phyloP scores from a whole-genome alignment of 2,329 filamentous ascomycete genomes.

The Fusarium tanahbumbuense region DNA sequence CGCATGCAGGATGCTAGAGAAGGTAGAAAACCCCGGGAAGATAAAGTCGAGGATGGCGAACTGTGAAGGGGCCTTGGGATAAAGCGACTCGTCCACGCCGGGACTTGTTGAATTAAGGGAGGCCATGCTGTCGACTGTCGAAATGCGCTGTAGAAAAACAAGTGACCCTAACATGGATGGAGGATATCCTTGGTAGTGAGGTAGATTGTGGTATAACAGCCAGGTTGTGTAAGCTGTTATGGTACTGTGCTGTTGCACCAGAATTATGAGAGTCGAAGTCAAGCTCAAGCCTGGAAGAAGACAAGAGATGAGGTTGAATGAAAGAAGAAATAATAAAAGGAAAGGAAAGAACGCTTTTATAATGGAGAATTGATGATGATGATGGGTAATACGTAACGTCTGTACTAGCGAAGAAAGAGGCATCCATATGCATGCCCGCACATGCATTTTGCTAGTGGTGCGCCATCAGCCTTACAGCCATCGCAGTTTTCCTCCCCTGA shows the following conservation, averaged over 20 bases:
- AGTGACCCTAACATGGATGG: slow-evolving; percentile 31
- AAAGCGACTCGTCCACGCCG: not conserved
- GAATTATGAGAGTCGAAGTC: not conserved
- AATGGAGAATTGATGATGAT: not conserved
- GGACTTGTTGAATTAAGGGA: slow-evolving; percentile 36
- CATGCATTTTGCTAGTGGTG: not conserved
- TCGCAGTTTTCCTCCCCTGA: not conserved
- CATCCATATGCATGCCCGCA: slow-evolving; percentile 2
- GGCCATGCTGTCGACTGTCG: slow-evolving; percentile 42
- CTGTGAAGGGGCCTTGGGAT: slow-evolving; percentile 49
- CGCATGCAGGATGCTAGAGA: slow-evolving; percentile 63
- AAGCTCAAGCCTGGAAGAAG: slow-evolving; percentile 13
- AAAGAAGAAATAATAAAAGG: not conserved
- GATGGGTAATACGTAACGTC: slow-evolving; percentile 6
- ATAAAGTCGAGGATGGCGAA: slow-evolving; percentile 69
- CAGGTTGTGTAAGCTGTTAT: not conserved
- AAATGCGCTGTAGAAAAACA: slow-evolving; percentile 8
- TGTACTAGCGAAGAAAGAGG: slow-evolving; percentile 4
- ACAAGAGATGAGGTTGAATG: slow-evolving; percentile 5
- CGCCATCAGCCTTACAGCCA: slow-evolving; percentile 26
- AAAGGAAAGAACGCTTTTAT: slow-evolving; percentile 24
- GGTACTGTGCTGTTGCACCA: not conserved
- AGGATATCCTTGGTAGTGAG: not conserved
- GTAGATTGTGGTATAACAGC: not conserved
- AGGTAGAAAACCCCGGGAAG: slow-evolving; percentile 72